Percentiles rank a stretch among this genome's conserved stretches.
Evolutionary conservation across 2,329 filamentous ascomycete genomes (phyloP).

Genomic region (Ascochyta lentis): DNA sequence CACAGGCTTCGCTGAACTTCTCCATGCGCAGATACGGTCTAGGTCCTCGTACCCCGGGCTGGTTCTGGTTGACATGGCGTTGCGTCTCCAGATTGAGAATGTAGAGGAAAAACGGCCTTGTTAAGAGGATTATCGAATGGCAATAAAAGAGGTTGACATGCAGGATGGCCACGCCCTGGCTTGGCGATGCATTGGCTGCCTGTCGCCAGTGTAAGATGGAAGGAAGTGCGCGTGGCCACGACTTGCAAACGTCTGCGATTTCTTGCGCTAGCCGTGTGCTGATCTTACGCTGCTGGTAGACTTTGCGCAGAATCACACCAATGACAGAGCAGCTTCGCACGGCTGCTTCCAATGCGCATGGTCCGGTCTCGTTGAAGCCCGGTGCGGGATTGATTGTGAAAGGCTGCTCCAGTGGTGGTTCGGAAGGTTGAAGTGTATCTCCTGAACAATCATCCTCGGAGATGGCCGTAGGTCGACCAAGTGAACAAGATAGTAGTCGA

Average conservation of each 20-base stretch:
- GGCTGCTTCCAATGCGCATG: constrained; percentile 60
- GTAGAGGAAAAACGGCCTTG: constrained; percentile 68
- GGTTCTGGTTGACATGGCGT: constrained; percentile 37
- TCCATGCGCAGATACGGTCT: constrained; percentile 54
- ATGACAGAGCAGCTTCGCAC: constrained; percentile 66
- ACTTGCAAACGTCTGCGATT: constrained; percentile 61
- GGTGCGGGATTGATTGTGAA: constrained; percentile 23
- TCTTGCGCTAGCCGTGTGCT: constrained; percentile 64
- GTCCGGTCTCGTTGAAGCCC: constrained; percentile 45
- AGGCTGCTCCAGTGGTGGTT: constrained; percentile 30
- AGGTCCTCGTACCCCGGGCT: constrained; percentile 30
- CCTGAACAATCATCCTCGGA: constrained; percentile 67
- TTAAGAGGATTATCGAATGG: constrained; percentile 68
- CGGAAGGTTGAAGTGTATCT: constrained; percentile 48
- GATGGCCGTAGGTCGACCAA: constrained; percentile 69
- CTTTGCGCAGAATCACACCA: constrained; percentile 63
- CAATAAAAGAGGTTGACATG: constrained; percentile 68
- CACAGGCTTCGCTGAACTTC: constrained; percentile 53
- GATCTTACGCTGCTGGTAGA: constrained; percentile 67
- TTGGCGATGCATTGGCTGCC: constrained; percentile 54
- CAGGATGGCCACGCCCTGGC: constrained; percentile 64
- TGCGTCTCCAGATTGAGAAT: constrained; percentile 58
- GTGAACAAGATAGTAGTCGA: constrained; percentile 66
- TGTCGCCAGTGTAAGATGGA: constrained; percentile 60
- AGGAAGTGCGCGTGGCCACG: constrained; percentile 60